Evolutionary conservation across 441 rosid genomes (phyloP).

Genomic region (Arabidopsis hybrid): DNA sequence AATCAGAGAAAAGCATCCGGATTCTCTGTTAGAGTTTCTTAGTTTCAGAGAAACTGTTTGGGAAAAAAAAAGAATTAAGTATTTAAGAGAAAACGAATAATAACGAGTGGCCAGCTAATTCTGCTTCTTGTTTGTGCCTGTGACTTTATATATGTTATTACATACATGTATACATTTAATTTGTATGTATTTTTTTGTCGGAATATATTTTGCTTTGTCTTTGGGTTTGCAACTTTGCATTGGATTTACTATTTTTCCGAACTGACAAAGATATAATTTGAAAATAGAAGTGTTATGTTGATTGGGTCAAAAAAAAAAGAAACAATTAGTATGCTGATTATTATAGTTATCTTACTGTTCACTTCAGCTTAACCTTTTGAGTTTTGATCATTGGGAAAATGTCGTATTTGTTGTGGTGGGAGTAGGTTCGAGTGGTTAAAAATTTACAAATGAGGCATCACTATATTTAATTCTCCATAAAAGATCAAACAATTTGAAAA

Average conservation of each 20-base stretch:
- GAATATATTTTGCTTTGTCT: neutral
- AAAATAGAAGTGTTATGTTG: neutral
- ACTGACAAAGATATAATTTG: constrained; percentile 6
- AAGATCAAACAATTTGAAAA: too few species aligned
- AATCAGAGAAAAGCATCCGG: constrained; percentile 41
- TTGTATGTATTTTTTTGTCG: neutral
- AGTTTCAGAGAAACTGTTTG: constrained; percentile 61
- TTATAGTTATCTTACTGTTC: neutral
- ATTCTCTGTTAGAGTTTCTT: constrained; percentile 44
- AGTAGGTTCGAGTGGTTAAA: too few species aligned
- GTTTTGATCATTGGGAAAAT: too few species aligned
- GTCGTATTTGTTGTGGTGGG: too few species aligned
- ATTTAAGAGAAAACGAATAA: constrained; percentile 38
- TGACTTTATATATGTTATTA: constrained; percentile 41
- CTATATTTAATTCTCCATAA: too few species aligned
- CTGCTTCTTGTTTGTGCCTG: constrained; percentile 44
- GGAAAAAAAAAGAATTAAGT: constrained; percentile 31
- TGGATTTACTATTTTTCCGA: constrained; percentile 34
- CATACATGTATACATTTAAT: neutral
- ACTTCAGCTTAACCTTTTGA: neutral
- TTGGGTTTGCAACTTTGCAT: constrained; percentile 1
- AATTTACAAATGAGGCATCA: neutral
- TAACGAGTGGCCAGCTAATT: constrained; percentile 83
- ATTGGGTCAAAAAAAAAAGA: too few species aligned
- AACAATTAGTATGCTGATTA: neutral